A percentile compares a stretch with the other conserved stretches of the same genome.
phyloP scores from a whole-genome alignment of 2,329 filamentous ascomycete species.

The Sarocladiaceae sp. region DNA sequence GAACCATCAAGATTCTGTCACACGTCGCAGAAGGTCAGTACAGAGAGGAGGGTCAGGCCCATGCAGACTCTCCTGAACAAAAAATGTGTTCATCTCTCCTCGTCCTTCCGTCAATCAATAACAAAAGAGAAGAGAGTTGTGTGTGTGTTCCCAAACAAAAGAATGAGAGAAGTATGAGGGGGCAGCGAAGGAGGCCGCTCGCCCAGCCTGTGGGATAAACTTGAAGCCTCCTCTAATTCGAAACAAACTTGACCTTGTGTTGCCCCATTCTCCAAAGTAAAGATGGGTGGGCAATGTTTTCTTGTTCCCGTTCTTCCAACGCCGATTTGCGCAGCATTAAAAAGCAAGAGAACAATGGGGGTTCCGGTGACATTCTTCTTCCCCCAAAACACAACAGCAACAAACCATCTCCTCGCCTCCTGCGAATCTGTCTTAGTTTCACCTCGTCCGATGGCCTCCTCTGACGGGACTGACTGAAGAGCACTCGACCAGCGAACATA shows the following conservation, averaged over 20 bases:
- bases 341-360: conserved; percentile 1
- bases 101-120: conserved; percentile 5
- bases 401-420: not conserved
- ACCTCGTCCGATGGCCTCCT: not conserved
- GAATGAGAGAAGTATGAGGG: conserved; percentile 3
- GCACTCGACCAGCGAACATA: conserved; percentile 7
- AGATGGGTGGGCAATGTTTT: not conserved
- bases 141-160: not conserved
- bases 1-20: conserved; percentile 7
- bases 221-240: not conserved
- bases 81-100: not conserved
- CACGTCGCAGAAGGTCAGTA: not conserved
- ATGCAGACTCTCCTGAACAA: not conserved
- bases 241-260: not conserved
- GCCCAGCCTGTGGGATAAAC: conserved; percentile 4
- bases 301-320: not conserved
- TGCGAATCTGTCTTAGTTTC: not conserved
- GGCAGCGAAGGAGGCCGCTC: conserved; percentile 8
- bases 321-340: not conserved
- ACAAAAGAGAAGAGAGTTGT: conserved; percentile 8
- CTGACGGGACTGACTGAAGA: not conserved
- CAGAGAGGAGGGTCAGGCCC: not conserved
- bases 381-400: conserved; percentile 3
- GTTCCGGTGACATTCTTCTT: conserved; percentile 9
- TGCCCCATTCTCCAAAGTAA: not conserved